phyloP scores from a whole-genome alignment of 2,329 filamentous ascomycete species.

The Colletotrichum tropicale region DNA sequence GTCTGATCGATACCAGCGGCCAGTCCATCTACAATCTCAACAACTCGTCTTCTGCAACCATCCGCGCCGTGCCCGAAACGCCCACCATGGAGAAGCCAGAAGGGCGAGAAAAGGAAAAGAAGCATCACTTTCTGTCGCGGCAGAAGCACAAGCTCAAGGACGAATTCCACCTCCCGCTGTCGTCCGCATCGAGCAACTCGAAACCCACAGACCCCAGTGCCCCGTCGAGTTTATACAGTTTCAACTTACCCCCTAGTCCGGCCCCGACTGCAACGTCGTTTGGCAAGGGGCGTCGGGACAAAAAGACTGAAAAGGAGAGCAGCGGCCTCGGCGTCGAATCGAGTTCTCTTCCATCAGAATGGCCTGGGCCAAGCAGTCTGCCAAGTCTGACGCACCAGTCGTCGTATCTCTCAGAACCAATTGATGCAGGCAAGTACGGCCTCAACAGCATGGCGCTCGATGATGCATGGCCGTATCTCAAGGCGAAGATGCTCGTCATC shows the following conservation, averaged over 20 bases:
- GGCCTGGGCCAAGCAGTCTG: slow-evolving; percentile 59
- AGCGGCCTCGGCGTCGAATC: slow-evolving; percentile 58
- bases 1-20: slow-evolving; percentile 64
- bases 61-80: slow-evolving; percentile 64
- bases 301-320: slow-evolving; percentile 72
- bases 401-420: slow-evolving; percentile 53
- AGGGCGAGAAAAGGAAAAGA: slow-evolving; percentile 75
- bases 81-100: slow-evolving; percentile 45
- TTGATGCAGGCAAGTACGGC: slow-evolving; percentile 62
- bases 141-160: slow-evolving; percentile 82
- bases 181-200: slow-evolving; percentile 79
- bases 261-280: slow-evolving; percentile 70
- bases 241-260: slow-evolving; percentile 75
- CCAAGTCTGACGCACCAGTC: slow-evolving; percentile 47
- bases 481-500: slow-evolving; percentile 75
- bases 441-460: slow-evolving; percentile 74
- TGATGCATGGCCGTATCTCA: slow-evolving; percentile 83
- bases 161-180: slow-evolving; percentile 74
- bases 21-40: slow-evolving; percentile 73
- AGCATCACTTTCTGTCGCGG: slow-evolving; percentile 79
- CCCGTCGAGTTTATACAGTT: slow-evolving; percentile 79
- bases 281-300: slow-evolving; percentile 85
- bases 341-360: slow-evolving; percentile 45
- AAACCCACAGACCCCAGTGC: slow-evolving; percentile 76
- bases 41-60: slow-evolving; percentile 80